Evolutionary conservation across 352 stramenopile genomes (phyloP).

Genomic region (Phytopythium montanum): DNA sequence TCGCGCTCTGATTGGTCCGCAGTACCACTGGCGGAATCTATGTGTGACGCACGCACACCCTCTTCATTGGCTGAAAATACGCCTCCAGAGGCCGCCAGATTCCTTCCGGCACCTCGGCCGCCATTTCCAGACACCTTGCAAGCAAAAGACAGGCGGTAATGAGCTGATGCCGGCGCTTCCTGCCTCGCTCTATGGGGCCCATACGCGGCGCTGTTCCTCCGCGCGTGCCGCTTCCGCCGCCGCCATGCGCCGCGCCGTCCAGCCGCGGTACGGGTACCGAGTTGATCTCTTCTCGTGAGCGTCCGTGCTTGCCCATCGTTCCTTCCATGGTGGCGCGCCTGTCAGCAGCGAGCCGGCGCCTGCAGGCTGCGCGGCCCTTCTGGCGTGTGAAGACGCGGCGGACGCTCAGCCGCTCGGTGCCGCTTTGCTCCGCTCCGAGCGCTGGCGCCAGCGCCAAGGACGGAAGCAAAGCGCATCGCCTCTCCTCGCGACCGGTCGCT

Average conservation of each 20-base stretch:
- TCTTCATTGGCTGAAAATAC: neutral
- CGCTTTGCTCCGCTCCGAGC: neutral
- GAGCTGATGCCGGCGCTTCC: neutral
- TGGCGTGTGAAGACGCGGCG: neutral
- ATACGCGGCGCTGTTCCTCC: neutral
- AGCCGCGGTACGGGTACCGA: neutral
- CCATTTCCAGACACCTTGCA: neutral
- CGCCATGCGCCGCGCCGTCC: neutral
- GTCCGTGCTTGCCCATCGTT: no score
- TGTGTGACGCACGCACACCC: neutral
- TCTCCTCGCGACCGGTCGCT: neutral
- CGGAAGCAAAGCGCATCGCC: neutral
- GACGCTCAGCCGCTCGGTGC: neutral
- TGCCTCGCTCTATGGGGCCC: neutral
- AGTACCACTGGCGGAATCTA: neutral
- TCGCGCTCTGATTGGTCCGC: neutral
- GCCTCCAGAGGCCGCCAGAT: neutral
- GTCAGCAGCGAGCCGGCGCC: no score
- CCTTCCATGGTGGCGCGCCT: neutral
- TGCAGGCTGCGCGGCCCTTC: neutral
- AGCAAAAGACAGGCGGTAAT: neutral
- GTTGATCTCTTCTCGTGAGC: neutral
- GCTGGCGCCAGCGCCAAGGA: neutral
- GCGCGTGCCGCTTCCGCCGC: neutral
- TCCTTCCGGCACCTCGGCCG: no score